A percentile compares a stretch with the other conserved stretches of the same genome.
Conservation (phyloP, 2,329 filamentous ascomycete genomes). For the Botryotinia convoluta region DNA sequence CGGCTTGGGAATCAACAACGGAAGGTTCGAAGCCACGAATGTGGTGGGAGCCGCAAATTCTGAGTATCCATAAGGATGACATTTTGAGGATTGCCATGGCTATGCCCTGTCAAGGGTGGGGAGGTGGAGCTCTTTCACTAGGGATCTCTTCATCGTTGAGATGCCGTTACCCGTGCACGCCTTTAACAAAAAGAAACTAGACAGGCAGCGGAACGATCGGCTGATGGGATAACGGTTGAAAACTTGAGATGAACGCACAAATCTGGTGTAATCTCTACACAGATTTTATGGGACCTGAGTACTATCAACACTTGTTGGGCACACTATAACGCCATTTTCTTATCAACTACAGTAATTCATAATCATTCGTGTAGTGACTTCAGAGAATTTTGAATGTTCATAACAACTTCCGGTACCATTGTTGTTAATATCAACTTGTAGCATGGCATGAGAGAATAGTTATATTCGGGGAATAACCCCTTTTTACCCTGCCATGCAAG, state of each 20-base stretch:
- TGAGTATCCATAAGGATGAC: not conserved
- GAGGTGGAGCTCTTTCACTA: not conserved
- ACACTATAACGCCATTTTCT: not conserved
- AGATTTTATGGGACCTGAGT: not conserved
- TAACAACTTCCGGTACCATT: not conserved
- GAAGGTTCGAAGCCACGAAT: not conserved
- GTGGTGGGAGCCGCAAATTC: not conserved
- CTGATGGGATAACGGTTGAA: not conserved
- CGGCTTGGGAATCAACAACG: not conserved
- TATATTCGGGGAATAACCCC: not conserved
- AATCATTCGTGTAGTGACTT: not conserved
- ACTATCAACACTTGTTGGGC: constrained; percentile 1
- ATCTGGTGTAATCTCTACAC: not conserved
- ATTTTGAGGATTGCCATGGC: not conserved
- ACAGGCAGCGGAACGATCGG: constrained; percentile 7
- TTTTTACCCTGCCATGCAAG: not conserved
- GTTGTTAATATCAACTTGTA: not conserved
- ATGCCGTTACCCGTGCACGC: not conserved
- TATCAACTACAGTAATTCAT: not conserved
- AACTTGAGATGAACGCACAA: not conserved
- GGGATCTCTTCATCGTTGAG: not conserved
- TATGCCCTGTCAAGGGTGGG: not conserved
- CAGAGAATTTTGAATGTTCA: not conserved
- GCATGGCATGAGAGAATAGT: not conserved
- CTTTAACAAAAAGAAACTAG: not conserved